phyloP scores from a whole-genome alignment of 179 eudicot species.

The Patellifolia procumbens region DNA sequence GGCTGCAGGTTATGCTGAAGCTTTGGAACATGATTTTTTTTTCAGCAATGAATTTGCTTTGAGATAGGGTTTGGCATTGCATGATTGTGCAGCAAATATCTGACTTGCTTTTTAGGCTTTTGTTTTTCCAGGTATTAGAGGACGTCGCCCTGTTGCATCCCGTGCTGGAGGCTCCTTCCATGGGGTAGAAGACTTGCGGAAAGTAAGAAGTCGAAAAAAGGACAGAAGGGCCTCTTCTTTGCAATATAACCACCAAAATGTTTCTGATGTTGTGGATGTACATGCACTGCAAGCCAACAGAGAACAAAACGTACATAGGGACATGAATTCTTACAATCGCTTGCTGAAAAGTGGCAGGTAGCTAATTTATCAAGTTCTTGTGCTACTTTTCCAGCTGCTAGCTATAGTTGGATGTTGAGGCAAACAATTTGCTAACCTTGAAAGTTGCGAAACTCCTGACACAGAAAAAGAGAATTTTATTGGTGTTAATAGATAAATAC shows the following conservation, averaged over 20 bases:
- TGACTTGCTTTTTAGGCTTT: conserved; percentile 19
- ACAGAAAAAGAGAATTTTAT: background rate
- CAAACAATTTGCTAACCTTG: background rate
- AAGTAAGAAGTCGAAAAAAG: conserved; percentile 33
- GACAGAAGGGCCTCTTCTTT: conserved; percentile 32
- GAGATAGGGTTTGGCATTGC: conserved; percentile 1
- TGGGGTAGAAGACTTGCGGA: conserved; percentile 35
- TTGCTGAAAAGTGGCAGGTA: conserved; percentile 83
- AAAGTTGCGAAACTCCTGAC: background rate
- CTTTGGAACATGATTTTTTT: conserved; percentile 37
- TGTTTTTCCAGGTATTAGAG: conserved; percentile 32
- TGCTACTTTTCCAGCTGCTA: background rate
- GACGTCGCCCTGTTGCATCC: conserved; percentile 36
- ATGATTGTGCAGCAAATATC: conserved; percentile 9
- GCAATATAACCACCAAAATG: conserved; percentile 29
- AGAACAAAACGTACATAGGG: conserved; percentile 30
- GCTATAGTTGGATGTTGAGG: background rate
- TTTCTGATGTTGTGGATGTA: conserved; percentile 27
- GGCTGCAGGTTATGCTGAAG: conserved; percentile 40
- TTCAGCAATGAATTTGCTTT: conserved; percentile 11
- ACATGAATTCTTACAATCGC: conserved; percentile 55
- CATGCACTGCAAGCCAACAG: conserved; percentile 15
- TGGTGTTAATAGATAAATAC: background rate
- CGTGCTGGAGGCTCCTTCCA: conserved; percentile 33
- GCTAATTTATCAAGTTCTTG: conserved; percentile 8